phyloP scores from a whole-genome alignment of 495 filamentous ascomycete species.

The Talaromyces thailandensis region DNA sequence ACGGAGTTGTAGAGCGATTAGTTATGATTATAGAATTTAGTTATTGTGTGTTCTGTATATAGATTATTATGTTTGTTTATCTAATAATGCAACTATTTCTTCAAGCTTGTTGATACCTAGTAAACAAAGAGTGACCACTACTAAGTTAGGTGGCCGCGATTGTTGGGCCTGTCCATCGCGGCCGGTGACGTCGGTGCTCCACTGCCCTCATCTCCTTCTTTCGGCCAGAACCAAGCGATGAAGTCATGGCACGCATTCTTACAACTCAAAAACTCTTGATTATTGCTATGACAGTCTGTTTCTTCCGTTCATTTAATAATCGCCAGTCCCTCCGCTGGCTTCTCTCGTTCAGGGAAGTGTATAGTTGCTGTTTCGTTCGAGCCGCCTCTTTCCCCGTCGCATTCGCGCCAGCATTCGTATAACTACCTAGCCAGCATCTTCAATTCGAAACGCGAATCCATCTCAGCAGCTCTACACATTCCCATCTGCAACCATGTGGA shows the following conservation, averaged over 20 bases:
- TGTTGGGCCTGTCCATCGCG: not conserved
- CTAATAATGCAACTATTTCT: not conserved
- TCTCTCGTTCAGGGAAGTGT: not conserved
- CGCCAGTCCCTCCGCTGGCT: not conserved
- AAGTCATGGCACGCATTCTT: not conserved
- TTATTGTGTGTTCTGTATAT: not conserved
- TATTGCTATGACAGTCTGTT: not conserved
- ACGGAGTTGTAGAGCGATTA: not conserved
- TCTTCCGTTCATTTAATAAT: not conserved
- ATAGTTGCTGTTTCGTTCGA: not conserved
- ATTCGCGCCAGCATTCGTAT: not conserved
- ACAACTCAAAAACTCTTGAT: not conserved
- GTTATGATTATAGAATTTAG: not conserved
- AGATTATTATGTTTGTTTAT: not conserved
- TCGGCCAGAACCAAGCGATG: not conserved
- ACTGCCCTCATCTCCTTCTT: not conserved
- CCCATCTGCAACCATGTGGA: constrained; percentile 32
- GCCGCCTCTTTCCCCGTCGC: not conserved
- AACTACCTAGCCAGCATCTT: not conserved
- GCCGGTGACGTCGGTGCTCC: not conserved
- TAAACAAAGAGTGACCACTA: no score
- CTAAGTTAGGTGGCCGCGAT: no score
- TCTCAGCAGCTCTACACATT: no score
- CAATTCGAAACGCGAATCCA: no score
- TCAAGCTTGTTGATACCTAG: not conserved